Conservation (phyloP, 805 yeast genomes). For the Torulaspora delbrueckii region DNA sequence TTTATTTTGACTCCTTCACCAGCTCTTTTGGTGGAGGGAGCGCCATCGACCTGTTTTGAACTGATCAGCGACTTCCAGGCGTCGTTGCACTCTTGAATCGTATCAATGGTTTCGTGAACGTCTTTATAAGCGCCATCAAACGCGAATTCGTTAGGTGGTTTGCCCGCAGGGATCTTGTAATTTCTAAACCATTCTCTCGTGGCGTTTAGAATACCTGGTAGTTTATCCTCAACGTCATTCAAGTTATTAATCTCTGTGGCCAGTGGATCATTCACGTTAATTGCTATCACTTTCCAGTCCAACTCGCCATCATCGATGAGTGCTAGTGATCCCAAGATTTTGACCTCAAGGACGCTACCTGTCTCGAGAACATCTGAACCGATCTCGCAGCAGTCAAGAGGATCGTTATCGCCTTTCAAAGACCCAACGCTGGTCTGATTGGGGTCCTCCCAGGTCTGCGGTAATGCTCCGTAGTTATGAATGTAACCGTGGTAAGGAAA, state of each 20-base stretch:
- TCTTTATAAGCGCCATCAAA: conserved; percentile 63
- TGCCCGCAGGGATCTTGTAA: conserved; percentile 80
- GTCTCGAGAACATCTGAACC: conserved; percentile 54
- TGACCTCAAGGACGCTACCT: conserved; percentile 63
- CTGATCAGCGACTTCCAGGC: conserved; percentile 61
- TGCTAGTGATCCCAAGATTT: conserved; percentile 72
- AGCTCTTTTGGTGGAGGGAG: conserved; percentile 46
- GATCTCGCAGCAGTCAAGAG: conserved; percentile 89
- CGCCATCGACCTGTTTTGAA: conserved; percentile 37
- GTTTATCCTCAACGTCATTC: conserved; percentile 57
- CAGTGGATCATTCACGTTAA: conserved; percentile 62
- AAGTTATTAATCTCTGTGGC: conserved; percentile 56
- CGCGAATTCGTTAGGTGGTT: conserved; percentile 69
- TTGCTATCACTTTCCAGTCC: conserved; percentile 86
- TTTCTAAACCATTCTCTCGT: conserved; percentile 77
- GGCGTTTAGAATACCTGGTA: conserved; percentile 68
- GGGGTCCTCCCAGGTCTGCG: conserved; percentile 99
- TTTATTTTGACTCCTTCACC: conserved; percentile 42
- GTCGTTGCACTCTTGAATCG: conserved; percentile 58
- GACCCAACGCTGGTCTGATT: conserved; percentile 45
- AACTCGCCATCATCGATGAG: conserved; percentile 90
- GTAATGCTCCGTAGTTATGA: conserved; percentile 83
- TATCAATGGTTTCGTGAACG: conserved; percentile 52
- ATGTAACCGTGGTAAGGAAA: conserved; percentile 83
- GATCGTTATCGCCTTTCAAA: conserved; percentile 85